A percentile compares a stretch with the other conserved stretches of the same genome.
Evolutionary conservation across 495 filamentous ascomycete species (phyloP).

Genomic region (Cercophora newfieldiana): DNA sequence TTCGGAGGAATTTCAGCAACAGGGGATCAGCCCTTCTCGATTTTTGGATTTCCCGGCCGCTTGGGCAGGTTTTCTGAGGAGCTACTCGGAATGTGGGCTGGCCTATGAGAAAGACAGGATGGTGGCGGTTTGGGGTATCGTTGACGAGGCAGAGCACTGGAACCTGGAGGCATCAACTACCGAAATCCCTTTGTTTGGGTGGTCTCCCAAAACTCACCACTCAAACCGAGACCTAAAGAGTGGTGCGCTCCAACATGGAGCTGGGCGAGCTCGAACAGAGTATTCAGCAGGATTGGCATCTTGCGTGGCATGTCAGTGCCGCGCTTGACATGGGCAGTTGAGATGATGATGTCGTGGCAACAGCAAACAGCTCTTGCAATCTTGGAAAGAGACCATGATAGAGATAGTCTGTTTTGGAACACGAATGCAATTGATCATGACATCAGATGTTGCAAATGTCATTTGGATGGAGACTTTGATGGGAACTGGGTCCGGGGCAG

Average conservation of each 20-base stretch:
- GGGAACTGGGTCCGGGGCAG: too few species aligned
- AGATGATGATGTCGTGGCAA: background rate
- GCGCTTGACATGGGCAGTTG: background rate
- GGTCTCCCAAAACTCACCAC: too few species aligned
- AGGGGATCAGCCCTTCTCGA: background rate
- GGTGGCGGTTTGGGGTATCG: background rate
- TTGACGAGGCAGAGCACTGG: background rate
- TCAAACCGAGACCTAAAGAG: background rate
- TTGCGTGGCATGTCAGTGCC: background rate
- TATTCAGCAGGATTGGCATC: background rate
- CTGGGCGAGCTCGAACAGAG: background rate
- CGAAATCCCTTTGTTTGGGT: background rate
- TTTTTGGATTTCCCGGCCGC: background rate
- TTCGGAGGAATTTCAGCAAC: background rate
- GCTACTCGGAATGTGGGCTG: background rate
- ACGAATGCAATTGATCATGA: too few species aligned
- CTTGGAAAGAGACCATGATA: background rate
- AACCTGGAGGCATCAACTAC: background rate
- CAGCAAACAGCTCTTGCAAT: background rate
- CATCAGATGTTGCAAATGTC: too few species aligned
- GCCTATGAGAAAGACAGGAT: background rate
- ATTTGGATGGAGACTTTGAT: too few species aligned
- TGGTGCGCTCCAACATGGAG: background rate
- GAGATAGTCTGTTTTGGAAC: background rate
- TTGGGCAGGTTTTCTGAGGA: background rate